Conservation (phyloP, 2,329 filamentous ascomycete genomes). For the Alternaria sp. region DNA sequence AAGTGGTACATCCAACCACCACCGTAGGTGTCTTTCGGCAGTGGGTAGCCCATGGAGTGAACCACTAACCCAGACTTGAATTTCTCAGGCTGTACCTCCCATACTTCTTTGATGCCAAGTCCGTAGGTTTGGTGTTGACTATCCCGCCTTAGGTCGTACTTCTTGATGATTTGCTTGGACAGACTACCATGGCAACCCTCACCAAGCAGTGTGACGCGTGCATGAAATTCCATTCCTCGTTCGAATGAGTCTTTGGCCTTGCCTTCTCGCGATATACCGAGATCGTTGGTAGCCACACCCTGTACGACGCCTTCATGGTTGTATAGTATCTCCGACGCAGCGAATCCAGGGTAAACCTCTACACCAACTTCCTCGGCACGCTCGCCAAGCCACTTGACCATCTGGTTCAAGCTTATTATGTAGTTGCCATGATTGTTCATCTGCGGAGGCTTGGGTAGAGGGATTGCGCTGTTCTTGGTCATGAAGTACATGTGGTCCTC, state of each 20-base stretch:
- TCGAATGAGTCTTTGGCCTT: constrained; percentile 91
- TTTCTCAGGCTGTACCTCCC: constrained; percentile 94
- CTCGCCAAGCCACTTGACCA: constrained; percentile 95
- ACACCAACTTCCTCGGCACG: constrained; percentile 96
- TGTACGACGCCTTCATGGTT: constrained; percentile 84
- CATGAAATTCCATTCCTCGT: constrained; percentile 98
- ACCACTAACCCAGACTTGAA: constrained; percentile 86
- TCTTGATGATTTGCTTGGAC: constrained; percentile 93
- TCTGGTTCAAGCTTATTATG: constrained; percentile 93
- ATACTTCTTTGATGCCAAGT: constrained; percentile 94
- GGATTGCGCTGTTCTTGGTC: constrained; percentile 79
- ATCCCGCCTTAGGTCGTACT: constrained; percentile 88
- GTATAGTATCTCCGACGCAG: constrained; percentile 92
- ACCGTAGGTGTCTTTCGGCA: constrained; percentile 89
- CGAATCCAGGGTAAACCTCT: constrained; percentile 95
- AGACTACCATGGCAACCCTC: constrained; percentile 97
- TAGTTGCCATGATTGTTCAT: constrained; percentile 99
- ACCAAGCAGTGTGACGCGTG: constrained; percentile 86
- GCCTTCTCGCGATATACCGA: constrained; percentile 83
- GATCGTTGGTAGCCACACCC: constrained; percentile 95
- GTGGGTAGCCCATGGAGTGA: constrained; percentile 92
- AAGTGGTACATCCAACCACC: constrained; percentile 99
- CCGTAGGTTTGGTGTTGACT: constrained; percentile 96
- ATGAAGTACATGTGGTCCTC: constrained; percentile 93
- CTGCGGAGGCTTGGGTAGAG: constrained; percentile 88